Conservation (phyloP, 2,329 filamentous ascomycete genomes). For the Ophiostoma ulmi region DNA sequence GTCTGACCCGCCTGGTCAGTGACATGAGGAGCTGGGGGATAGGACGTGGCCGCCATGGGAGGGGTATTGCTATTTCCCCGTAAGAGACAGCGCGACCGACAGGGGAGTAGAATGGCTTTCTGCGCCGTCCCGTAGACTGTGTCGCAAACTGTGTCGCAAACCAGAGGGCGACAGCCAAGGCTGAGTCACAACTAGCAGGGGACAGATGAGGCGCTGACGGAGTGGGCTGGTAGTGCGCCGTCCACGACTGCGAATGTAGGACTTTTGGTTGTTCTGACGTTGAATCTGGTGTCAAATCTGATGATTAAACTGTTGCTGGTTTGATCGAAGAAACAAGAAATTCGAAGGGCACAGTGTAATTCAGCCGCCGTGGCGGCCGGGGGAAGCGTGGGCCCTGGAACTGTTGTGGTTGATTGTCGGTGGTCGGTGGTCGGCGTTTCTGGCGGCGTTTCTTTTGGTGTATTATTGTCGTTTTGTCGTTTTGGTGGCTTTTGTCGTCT, state of each 20-base stretch:
- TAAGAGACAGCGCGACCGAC: slow-evolving; percentile 11
- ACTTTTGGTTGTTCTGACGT: neutral
- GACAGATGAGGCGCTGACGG: slow-evolving; percentile 4
- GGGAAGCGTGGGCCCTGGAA: slow-evolving; percentile 19
- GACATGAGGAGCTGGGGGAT: neutral
- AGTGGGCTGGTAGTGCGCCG: neutral
- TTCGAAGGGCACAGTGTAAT: neutral
- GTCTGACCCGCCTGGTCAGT: slow-evolving; percentile 6
- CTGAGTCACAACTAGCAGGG: slow-evolving; percentile 15
- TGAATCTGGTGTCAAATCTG: neutral
- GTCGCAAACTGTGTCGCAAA: slow-evolving; percentile 4
- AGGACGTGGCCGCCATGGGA: slow-evolving; percentile 15
- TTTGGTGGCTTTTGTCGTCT: neutral
- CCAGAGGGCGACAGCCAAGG: slow-evolving; percentile 3
- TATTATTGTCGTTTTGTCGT: neutral
- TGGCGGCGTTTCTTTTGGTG: neutral
- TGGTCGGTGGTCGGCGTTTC: slow-evolving; percentile 4
- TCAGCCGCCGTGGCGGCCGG: slow-evolving; percentile 22
- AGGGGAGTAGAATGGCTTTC: neutral
- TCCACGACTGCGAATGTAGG: slow-evolving; percentile 2
- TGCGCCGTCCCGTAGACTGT: neutral
- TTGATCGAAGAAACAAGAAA: neutral
- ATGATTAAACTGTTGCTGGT: neutral
- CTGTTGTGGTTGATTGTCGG: slow-evolving; percentile 3
- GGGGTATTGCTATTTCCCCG: slow-evolving; percentile 11